Evolutionary conservation across 208 protist species (phyloP).

Genomic region (Trypanosoma caninum): DNA sequence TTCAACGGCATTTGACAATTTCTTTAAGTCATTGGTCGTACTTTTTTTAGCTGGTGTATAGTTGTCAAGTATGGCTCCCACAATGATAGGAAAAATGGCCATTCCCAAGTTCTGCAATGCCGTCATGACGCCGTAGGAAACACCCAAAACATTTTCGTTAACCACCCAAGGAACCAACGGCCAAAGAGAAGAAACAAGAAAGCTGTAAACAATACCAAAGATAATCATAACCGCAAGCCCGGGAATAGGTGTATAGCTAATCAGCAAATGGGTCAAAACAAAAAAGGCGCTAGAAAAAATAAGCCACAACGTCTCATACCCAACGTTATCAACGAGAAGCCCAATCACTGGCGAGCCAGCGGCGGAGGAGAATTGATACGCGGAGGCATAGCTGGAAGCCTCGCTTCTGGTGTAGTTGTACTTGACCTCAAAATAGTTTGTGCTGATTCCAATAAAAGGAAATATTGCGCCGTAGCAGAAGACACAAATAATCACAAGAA

Average conservation of each 20-base stretch:
- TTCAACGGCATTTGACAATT: too few relatives aligned
- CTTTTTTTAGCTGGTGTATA: slow-evolving; percentile 28
- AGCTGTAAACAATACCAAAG: slow-evolving; percentile 85
- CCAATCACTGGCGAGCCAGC: slow-evolving; percentile 77
- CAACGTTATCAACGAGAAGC: slow-evolving; percentile 77
- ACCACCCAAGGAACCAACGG: slow-evolving; percentile 81
- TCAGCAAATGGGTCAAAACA: slow-evolving; percentile 62
- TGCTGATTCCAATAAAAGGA: slow-evolving; percentile 80
- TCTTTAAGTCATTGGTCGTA: background rate
- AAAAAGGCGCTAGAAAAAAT: slow-evolving; percentile 48
- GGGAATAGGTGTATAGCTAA: slow-evolving; percentile 70
- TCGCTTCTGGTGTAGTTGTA: slow-evolving; percentile 56
- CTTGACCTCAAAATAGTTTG: slow-evolving; percentile 85
- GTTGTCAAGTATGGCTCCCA: slow-evolving; percentile 62
- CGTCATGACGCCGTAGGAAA: slow-evolving; percentile 92
- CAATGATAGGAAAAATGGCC: slow-evolving; percentile 62
- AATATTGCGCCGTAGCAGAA: slow-evolving; percentile 85
- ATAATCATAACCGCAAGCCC: slow-evolving; percentile 62
- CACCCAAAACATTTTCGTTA: slow-evolving; percentile 56
- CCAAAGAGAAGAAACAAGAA: slow-evolving; percentile 86
- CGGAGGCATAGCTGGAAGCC: slow-evolving; percentile 72
- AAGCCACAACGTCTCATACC: slow-evolving; percentile 75
- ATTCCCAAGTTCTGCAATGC: slow-evolving; percentile 86
- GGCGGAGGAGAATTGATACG: slow-evolving; percentile 85
- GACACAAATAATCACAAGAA: slow-evolving; percentile 78